phyloP scores from a whole-genome alignment of 2,329 filamentous ascomycete species.

The Rutstroemia sp. region DNA sequence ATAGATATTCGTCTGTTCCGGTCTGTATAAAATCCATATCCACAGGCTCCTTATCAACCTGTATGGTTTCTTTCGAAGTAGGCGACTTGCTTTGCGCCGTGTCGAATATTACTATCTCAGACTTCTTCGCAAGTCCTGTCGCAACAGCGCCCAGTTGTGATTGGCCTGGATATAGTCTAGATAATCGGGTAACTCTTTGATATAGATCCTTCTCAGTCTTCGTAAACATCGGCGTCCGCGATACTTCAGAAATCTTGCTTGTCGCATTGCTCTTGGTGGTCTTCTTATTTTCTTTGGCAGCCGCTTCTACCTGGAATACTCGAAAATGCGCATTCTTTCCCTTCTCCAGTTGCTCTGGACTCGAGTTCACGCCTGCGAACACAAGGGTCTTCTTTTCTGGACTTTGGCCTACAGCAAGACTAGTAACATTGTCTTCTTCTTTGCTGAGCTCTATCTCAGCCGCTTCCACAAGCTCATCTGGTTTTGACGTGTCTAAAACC shows the following conservation, averaged over 20 bases:
- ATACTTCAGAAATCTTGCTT: conserved; percentile 42
- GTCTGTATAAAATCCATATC: conserved; percentile 65
- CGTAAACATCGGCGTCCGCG: conserved; percentile 46
- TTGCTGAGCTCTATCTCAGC: conserved; percentile 72
- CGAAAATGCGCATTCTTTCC: conserved; percentile 82
- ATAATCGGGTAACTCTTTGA: conserved; percentile 51
- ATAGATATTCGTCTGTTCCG: conserved; percentile 54
- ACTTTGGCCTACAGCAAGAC: conserved; percentile 61
- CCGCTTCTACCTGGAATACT: conserved; percentile 54
- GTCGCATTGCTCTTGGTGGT: conserved; percentile 29
- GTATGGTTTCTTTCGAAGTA: conserved; percentile 42
- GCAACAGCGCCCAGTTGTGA: conserved; percentile 69
- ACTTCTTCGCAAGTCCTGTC: conserved; percentile 66
- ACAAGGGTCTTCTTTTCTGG: conserved; percentile 48
- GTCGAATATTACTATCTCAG: conserved; percentile 76
- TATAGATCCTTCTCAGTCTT: conserved; percentile 45
- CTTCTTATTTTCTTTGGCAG: conserved; percentile 20
- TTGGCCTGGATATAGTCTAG: conserved; percentile 41
- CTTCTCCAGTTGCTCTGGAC: conserved; percentile 60
- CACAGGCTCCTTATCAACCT: conserved; percentile 50
- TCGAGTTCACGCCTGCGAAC: conserved; percentile 81
- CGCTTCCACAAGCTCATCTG: conserved; percentile 45
- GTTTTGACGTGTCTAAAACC: conserved; percentile 26
- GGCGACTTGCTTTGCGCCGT: conserved; percentile 45
- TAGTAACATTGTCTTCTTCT: conserved; percentile 85